Evolutionary conservation across 2,329 filamentous ascomycete species (phyloP), one percentile per base, ranked within the genome.

Genomic region (Graphilbum sp.): DNA sequence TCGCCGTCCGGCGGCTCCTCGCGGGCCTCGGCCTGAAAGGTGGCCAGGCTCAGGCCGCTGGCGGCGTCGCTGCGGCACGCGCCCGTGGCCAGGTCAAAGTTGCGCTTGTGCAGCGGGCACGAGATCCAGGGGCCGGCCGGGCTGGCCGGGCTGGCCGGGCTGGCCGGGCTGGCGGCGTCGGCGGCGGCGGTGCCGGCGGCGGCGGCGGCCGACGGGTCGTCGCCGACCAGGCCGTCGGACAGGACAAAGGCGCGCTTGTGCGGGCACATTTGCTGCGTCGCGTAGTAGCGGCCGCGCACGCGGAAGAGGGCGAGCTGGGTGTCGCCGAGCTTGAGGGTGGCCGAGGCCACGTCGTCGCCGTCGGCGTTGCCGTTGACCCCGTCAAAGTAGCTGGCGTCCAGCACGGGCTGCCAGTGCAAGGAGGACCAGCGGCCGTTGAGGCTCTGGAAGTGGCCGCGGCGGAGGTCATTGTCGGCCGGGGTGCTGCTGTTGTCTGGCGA

Each of bases 211-310:
- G 32, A 37, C 10, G 52, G 47, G 20, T 74, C 69, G 46, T 84
- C 78, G 31, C 87, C 86, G 34, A 94, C 69, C 9, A 94, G 62
- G 2, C 85, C 84, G 53, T 94, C 87, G 0, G 79, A 80, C 20
- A 94, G 72, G n/a, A 87, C 79, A 51, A 94, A 94, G 1, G 85
- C 78, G 11, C 85, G 78, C 59, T 88, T 90, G 61, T 93, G 85
- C 10, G 86, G 86, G 54, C 86, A 94, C 86, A 94, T 94, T 54
- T 94, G 84, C 60, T 94, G 86, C 13, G 80, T 81, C 41, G 82
- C 81, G 56, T 88, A 88, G 64, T 78, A 92, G 38, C 70, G 71
- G 17, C 84, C 85, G 38, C 73, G 72, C 44, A 93, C 70, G 49
- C 85, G 81, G 72, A 87, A 94, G 38, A 94, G 63, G 8, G 86